Evolutionary conservation across 176 grass and related monocot species (phyloP).

Genomic region (Ensete ventricosum): DNA sequence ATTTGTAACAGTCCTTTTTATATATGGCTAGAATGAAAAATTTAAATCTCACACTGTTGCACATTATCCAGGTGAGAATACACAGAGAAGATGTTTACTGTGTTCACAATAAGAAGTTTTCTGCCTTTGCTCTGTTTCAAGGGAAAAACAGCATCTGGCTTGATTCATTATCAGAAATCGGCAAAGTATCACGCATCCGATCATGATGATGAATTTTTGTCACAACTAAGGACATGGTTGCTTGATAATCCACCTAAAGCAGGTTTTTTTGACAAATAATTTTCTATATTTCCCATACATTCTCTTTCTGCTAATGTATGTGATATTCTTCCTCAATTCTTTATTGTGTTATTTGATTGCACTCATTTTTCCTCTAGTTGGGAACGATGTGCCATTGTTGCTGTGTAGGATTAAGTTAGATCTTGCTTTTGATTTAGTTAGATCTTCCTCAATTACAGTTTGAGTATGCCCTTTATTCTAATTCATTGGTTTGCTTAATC

Average conservation of each 20-base stretch:
- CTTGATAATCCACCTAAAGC: constrained; percentile 27
- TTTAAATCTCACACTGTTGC: constrained; percentile 5
- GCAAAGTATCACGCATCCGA: constrained; percentile 38
- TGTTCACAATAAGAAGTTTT: constrained; percentile 46
- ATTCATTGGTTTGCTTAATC: neutral
- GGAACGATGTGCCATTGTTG: constrained; percentile 43
- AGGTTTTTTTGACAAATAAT: constrained; percentile 13
- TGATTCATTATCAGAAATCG: constrained; percentile 47
- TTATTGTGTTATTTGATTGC: constrained; percentile 5
- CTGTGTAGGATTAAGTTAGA: constrained; percentile 37
- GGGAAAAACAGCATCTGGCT: constrained; percentile 33
- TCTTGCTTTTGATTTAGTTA: constrained; percentile 64
- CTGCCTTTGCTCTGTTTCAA: constrained; percentile 80
- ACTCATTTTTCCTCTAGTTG: constrained; percentile 35
- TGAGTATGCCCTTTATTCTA: constrained; percentile 20
- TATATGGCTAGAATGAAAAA: neutral
- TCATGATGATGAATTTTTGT: constrained; percentile 40
- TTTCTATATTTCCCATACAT: constrained; percentile 1
- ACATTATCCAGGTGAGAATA: constrained; percentile 54
- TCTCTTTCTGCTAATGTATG: constrained; percentile 4
- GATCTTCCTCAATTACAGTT: too few species aligned
- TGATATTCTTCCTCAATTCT: neutral
- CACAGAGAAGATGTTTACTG: constrained; percentile 45
- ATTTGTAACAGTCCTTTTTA: too few species aligned
- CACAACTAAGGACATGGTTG: constrained; percentile 50